Evolutionary conservation across 2,329 filamentous ascomycete genomes (phyloP), one percentile per base, ranked within the genome.

Genomic region (Claviceps cyperi): DNA sequence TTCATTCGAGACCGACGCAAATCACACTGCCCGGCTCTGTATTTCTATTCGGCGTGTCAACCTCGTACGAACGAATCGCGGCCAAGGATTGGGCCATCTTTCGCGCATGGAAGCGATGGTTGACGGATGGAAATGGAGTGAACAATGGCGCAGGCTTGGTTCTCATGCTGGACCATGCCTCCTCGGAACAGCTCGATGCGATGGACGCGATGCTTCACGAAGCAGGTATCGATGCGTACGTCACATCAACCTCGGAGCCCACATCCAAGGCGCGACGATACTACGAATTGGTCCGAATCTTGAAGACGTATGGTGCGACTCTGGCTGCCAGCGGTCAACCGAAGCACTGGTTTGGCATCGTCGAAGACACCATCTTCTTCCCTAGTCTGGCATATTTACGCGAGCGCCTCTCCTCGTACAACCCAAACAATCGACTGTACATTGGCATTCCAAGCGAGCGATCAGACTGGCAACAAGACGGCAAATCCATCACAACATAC

Each of bases 301-400:
- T 70, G 39, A 60, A 62, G 41, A 58, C 58, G 4, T 63, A 66
- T 43, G 59, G 58, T 5, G 63, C 60, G 2, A 62, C 60, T 4
- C 54, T 71, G 4, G 60, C 61, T 1, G 62, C 62, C 5, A 64
- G 62, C 14, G 66, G 65, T 4, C 58, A 63, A 19, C 54, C 57
- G 43, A 71, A 70, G 61, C 61, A 58, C 43, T 73, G 68, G 61
- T 66, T 68, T 38, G 70, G 64, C 1, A 59, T 74, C 1, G 54
- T 74, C 1, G 72, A 75, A 35, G 70, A 74, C 53, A 65, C 69
- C 49, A 60, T 72, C 46, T 74, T 74, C 56, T 64, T 75, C 45
- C 70, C 71, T 0, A 67, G 66, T 38, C 56, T 73, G 35, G 58
- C 60, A 0, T 60, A 64, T 41, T 64, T 75, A 8, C 57, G 70